Conservation (phyloP, 441 rosid genomes). For the Raphanus hybrid region DNA sequence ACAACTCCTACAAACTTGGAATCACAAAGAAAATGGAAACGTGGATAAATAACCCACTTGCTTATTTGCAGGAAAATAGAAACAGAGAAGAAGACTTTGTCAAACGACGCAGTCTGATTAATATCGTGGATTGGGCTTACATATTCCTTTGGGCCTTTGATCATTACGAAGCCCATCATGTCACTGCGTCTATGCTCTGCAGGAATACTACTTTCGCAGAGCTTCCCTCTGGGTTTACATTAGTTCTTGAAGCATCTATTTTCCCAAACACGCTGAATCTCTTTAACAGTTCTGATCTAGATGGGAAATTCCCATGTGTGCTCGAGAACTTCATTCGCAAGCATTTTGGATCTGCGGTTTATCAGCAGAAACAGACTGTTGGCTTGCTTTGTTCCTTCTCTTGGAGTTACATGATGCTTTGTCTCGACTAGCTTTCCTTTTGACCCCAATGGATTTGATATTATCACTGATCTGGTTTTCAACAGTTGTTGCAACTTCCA, state of each 20-base stretch:
- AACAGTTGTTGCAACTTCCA: conserved; percentile 20
- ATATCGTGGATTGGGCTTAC: too few relatives aligned
- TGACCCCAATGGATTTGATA: conserved; percentile 27
- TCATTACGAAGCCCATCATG: neutral
- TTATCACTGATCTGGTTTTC: conserved; percentile 22
- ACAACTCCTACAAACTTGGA: too few relatives aligned
- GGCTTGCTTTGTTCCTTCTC: conserved; percentile 29
- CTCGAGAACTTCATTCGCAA: conserved; percentile 40
- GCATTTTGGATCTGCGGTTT: conserved; percentile 42
- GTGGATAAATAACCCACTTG: too few relatives aligned
- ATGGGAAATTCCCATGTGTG: conserved; percentile 32
- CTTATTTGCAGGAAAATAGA: too few relatives aligned
- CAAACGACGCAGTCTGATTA: too few relatives aligned
- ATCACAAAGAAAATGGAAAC: too few relatives aligned
- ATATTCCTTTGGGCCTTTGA: too few relatives aligned
- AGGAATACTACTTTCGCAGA: conserved; percentile 37
- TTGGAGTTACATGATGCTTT: conserved; percentile 21
- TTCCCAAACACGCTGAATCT: conserved; percentile 44
- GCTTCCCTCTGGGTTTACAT: conserved; percentile 34
- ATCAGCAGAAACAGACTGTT: conserved; percentile 16
- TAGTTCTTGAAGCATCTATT: conserved; percentile 35
- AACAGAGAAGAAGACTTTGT: too few relatives aligned
- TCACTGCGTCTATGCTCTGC: conserved; percentile 44
- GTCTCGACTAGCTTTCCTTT: conserved; percentile 30
- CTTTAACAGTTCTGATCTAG: conserved; percentile 38